Evolutionary conservation across 805 yeast genomes (phyloP), one percentile per base, ranked within the genome.

Genomic region (Sporopachydermia quercuum): DNA sequence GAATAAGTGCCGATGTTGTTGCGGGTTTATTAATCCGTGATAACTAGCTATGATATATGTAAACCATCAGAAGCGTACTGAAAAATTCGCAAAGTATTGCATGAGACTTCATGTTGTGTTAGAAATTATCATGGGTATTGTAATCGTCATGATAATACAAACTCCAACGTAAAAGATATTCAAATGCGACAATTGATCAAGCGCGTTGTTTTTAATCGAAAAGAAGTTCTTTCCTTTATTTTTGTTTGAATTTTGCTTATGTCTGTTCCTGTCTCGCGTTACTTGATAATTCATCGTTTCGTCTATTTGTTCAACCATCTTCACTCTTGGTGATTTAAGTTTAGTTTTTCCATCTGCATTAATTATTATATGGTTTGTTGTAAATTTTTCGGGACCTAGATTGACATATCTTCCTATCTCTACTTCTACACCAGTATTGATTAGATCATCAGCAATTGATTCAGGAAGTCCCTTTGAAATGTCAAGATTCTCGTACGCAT

Each of bases 331-430:
- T 8, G 8, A 8, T 23, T 23, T 23, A 8, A 23, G n/a, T 8
- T n/a, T 23, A 8, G 30, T 23, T 23, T 42, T 50, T 1, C 79
- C 78, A 47, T 70, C 63, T 1, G 54, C 48, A 39, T 62, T 65
- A 38, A 52, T 58, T 4, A 78, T 64, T 38, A 62, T 58, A 47
- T 49, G 67, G 4, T 58, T 59, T 1, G 73, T 60, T 5, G 45
- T 44, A 41, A 75, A 48, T 34, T 74, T 76, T 0, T 56, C 49
- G 5, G 60, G 63, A 2, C 58, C 43, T 5, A 79, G 51, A 3
- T 60, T 49, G 5, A 76, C 68, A 49, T 55, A 76, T 42, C 57
- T 56, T 0, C 89, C 89, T 37, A 51, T 56, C 5, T 55, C 50
- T 0, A 59, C 62, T 4, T 59, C 52, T 3, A 71, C 76, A 1